These are phyloP conservation scores for Fistulinella prunicolor DNA, from an alignment of 768 basidiomycete genomes.

Conservation along the genomic window DNA sequence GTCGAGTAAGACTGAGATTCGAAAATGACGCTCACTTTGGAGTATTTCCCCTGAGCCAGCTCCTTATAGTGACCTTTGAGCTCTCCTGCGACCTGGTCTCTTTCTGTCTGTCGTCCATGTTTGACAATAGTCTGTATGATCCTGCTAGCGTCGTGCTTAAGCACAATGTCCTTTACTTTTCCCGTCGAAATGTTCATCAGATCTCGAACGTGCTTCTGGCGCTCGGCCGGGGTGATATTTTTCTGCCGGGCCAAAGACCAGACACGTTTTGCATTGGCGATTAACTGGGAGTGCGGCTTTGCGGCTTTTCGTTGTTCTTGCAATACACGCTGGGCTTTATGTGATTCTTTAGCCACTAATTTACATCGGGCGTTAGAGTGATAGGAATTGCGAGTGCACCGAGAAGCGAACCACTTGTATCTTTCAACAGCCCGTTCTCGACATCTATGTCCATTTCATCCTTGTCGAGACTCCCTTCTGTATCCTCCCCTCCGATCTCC, in stretches of 20 bases:
- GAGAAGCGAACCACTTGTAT: conserved; percentile 55
- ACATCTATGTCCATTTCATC: conserved; percentile 33
- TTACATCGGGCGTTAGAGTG: conserved; percentile 4
- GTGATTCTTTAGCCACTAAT: conserved; percentile 63
- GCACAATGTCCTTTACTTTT: conserved; percentile 78
- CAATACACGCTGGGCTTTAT: conserved; percentile 65
- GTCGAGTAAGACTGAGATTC: background rate
- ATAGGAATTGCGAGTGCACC: background rate
- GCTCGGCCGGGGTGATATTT: conserved; percentile 63
- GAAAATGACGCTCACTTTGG: conserved; percentile 58
- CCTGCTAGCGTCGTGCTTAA: conserved; percentile 90
- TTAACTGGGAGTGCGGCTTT: conserved; percentile 72
- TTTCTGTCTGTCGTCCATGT: conserved; percentile 68
- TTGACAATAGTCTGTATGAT: conserved; percentile 83
- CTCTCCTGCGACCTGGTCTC: conserved; percentile 79
- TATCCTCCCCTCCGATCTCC: conserved; percentile 30
- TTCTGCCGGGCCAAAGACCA: conserved; percentile 78
- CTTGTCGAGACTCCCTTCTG: conserved; percentile 17
- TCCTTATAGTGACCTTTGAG: conserved; percentile 77
- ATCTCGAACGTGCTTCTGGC: conserved; percentile 68
- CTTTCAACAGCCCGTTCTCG: conserved; percentile 37
- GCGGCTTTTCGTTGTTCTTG: conserved; percentile 69
- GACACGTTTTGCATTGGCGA: conserved; percentile 68
- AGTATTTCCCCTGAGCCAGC: conserved; percentile 85
- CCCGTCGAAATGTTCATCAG: conserved; percentile 79